A percentile compares a stretch with the other conserved stretches of the same genome.
phyloP scores from a whole-genome alignment of 2,329 filamentous ascomycete genomes.

The Hymenoscyphus repandus region DNA sequence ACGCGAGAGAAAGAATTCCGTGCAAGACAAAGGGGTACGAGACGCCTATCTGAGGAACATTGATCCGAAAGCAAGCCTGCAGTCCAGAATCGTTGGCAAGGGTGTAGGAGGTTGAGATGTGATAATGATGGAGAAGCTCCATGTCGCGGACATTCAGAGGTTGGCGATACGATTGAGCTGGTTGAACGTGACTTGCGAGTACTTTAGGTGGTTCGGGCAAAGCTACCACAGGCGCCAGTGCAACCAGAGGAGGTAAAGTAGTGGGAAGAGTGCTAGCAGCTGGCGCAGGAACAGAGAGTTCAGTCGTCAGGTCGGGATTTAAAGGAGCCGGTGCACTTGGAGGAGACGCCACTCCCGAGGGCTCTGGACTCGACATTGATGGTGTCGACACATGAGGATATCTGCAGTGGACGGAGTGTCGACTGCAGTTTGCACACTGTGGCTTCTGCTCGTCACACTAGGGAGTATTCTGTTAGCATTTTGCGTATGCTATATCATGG shows the following conservation, averaged over 20 bases:
- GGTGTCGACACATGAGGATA: background rate
- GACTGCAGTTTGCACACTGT: slow-evolving; percentile 32
- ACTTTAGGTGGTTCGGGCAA: background rate
- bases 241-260: background rate
- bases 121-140: slow-evolving; percentile 19
- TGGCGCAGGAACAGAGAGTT: background rate
- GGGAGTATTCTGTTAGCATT: background rate
- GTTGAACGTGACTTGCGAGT: background rate
- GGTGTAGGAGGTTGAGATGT: slow-evolving; percentile 16
- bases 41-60: slow-evolving; percentile 13
- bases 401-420: slow-evolving; percentile 4
- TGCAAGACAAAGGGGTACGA: slow-evolving; percentile 17
- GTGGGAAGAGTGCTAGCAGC: background rate
- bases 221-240: background rate
- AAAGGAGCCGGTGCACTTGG: background rate
- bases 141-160: slow-evolving; percentile 16
- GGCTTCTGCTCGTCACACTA: slow-evolving; percentile 36
- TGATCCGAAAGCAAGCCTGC: slow-evolving; percentile 13
- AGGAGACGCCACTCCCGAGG: background rate
- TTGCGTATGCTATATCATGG: background rate
- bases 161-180: background rate
- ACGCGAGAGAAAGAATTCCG: slow-evolving; percentile 18
- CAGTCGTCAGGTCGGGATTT: background rate
- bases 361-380: slow-evolving; percentile 1
- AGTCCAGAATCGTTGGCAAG: slow-evolving; percentile 10